Evolutionary conservation across 2,329 filamentous ascomycete genomes (phyloP).

Genomic region (Xylariaceae sp.): DNA sequence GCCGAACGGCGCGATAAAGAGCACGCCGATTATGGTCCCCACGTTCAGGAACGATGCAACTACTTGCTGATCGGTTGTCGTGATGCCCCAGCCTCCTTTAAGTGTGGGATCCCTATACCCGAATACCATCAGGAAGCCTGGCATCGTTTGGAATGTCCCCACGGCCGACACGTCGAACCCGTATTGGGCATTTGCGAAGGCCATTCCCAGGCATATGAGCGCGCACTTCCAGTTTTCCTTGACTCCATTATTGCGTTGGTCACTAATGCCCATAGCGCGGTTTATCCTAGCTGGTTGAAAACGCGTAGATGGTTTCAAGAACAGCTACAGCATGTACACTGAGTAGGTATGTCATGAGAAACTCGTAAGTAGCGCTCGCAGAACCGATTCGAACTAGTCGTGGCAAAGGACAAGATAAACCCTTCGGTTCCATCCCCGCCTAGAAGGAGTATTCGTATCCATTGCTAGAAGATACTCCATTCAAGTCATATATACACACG

Average conservation of each 20-base stretch:
- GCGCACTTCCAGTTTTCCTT: slow-evolving; percentile 31
- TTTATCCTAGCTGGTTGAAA: not conserved
- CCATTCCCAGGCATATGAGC: slow-evolving; percentile 30
- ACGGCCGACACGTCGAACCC: slow-evolving; percentile 28
- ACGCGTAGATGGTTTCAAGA: not conserved
- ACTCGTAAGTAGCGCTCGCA: not conserved
- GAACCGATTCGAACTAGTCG: not conserved
- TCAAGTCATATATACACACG: not conserved
- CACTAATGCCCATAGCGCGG: slow-evolving; percentile 16
- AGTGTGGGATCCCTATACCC: slow-evolving; percentile 23
- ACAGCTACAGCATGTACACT: not conserved
- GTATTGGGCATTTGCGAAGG: slow-evolving; percentile 30
- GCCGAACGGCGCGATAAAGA: slow-evolving; percentile 26
- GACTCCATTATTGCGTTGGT: slow-evolving; percentile 27
- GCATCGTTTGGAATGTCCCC: slow-evolving; percentile 30
- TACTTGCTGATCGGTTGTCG: slow-evolving; percentile 30
- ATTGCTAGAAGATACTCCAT: not conserved
- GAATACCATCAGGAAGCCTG: slow-evolving; percentile 29
- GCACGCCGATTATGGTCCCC: slow-evolving; percentile 30
- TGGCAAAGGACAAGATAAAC: not conserved
- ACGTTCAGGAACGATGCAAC: slow-evolving; percentile 33
- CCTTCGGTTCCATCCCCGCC: too few species aligned
- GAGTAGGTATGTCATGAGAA: not conserved
- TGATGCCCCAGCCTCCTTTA: slow-evolving; percentile 27
- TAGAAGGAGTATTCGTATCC: not conserved